Conservation (phyloP, 345 rosid species). For the Salix dunnii region DNA sequence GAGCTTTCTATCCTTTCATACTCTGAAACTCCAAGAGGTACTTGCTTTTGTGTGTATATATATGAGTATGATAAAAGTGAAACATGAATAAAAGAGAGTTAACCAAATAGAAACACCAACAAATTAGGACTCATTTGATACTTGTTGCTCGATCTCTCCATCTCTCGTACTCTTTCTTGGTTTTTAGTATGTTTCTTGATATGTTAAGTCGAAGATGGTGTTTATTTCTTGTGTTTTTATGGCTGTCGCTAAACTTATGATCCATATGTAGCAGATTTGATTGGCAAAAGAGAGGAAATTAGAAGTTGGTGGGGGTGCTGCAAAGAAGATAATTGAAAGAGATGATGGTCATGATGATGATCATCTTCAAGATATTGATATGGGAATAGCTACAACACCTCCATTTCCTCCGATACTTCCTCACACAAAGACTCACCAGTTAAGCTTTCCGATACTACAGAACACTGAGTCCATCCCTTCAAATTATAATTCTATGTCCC, state of each 20-base stretch:
- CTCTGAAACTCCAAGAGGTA: constrained; percentile 55
- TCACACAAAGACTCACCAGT: constrained; percentile 21
- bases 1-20: constrained; percentile 44
- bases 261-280: constrained; percentile 26
- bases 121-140: constrained; percentile 14
- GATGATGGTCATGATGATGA: constrained; percentile 39
- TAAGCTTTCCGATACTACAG: constrained; percentile 5
- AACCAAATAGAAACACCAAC: neutral
- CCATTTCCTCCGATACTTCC: constrained; percentile 26
- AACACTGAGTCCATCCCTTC: constrained; percentile 20
- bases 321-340: neutral
- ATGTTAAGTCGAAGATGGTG: neutral
- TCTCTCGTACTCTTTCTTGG: constrained; percentile 5
- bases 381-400: constrained; percentile 68
- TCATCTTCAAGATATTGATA: constrained; percentile 42
- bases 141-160: neutral
- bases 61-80: neutral
- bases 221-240: constrained; percentile 19
- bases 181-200: constrained; percentile 14
- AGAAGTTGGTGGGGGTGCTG: neutral
- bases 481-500: constrained; percentile 86
- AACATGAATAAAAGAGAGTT: neutral
- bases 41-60: neutral
- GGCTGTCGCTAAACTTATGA: constrained; percentile 19
- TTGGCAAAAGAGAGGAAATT: neutral